These are phyloP conservation scores for Stemphylium beticola DNA, from an alignment of 2,329 filamentous ascomycete species.

Conservation along the genomic window DNA sequence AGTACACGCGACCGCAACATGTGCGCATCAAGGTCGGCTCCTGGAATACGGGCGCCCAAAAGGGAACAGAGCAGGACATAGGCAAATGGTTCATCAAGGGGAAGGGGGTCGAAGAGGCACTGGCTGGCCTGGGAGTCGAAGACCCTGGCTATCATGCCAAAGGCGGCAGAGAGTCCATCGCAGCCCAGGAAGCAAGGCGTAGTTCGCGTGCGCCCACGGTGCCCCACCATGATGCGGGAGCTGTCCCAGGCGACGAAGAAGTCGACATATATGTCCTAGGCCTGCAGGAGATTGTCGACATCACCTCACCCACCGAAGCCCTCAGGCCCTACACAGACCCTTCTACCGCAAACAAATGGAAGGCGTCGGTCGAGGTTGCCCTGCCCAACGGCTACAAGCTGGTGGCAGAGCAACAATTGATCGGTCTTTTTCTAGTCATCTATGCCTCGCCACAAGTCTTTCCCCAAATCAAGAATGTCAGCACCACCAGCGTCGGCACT, in stretches of 20 bases:
- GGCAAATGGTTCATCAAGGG: constrained; percentile 86
- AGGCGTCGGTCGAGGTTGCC: constrained; percentile 72
- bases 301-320: constrained; percentile 80
- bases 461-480: constrained; percentile 78
- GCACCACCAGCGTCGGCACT: constrained; percentile 83
- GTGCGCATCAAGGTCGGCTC: constrained; percentile 89
- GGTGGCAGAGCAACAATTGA: constrained; percentile 81
- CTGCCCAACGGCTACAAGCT: constrained; percentile 79
- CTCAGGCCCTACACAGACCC: constrained; percentile 78
- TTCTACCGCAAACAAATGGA: constrained; percentile 77
- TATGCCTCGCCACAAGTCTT: constrained; percentile 82
- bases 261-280: constrained; percentile 89
- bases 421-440: constrained; percentile 82
- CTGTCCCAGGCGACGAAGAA: constrained; percentile 66
- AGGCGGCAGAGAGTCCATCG: constrained; percentile 53
- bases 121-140: constrained; percentile 60
- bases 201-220: constrained; percentile 52
- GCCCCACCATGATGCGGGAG: constrained; percentile 53
- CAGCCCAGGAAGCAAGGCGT: constrained; percentile 56
- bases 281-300: constrained; percentile 89
- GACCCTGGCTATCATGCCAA: constrained; percentile 37
- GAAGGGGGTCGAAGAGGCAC: constrained; percentile 69
- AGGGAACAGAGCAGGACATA: constrained; percentile 86
- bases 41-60: constrained; percentile 90
- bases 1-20: constrained; percentile 77